Conservation (phyloP, 768 basidiomycete species). For the Lentinula sp. region DNA sequence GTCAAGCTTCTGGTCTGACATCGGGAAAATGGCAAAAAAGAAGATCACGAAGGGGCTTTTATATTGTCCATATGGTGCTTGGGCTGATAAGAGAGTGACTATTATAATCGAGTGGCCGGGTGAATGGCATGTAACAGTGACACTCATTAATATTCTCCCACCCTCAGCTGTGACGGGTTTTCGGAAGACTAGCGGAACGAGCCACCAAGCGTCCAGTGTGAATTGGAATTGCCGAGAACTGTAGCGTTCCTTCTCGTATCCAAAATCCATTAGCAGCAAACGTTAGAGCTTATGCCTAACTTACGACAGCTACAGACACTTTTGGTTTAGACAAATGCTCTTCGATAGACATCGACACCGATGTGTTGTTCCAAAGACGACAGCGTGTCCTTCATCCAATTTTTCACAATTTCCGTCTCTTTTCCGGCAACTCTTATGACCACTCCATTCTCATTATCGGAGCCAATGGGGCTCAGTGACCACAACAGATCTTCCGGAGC, state of each 20-base stretch:
- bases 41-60: not conserved
- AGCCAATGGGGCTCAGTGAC: conserved; percentile 61
- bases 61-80: not conserved
- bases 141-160: not conserved
- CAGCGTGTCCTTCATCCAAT: conserved; percentile 61
- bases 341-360: conserved; percentile 60
- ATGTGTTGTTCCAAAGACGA: conserved; percentile 43
- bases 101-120: too few relatives aligned
- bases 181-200: not conserved
- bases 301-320: not conserved
- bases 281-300: not conserved
- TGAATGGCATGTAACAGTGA: not conserved
- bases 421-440: conserved; percentile 71
- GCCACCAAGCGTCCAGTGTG: not conserved
- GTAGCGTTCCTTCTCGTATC: not conserved
- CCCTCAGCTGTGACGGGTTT: not conserved
- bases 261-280: not conserved
- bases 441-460: conserved; percentile 33
- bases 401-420: conserved; percentile 70
- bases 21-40: not conserved
- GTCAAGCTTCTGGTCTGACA: not conserved
- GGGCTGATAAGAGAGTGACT: not conserved
- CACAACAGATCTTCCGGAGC: conserved; percentile 67
- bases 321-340: conserved; percentile 43
- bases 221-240: not conserved